Conservation (phyloP, 2,329 filamentous ascomycete species). For the Alternaria burnsii region DNA sequence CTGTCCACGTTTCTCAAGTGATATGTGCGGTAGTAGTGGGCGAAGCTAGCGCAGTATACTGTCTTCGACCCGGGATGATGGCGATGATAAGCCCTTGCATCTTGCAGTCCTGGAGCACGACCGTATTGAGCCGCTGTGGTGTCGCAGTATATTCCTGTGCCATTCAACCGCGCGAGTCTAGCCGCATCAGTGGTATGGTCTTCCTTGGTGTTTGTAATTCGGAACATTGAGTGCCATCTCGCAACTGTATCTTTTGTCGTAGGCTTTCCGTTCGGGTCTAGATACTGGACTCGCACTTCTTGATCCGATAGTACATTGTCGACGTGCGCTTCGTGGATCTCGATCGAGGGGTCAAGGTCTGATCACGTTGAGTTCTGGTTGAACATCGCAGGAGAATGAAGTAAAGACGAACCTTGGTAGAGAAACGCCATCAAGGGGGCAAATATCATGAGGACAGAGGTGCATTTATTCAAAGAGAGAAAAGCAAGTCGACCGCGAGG, state of each 20-base stretch:
- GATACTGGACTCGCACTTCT: background rate
- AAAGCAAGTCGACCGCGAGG: background rate
- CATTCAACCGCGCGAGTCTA: background rate
- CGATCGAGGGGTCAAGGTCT: background rate
- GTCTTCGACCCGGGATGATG: background rate
- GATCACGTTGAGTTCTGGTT: background rate
- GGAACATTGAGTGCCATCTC: background rate
- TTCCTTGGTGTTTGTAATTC: background rate
- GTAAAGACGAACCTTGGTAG: background rate
- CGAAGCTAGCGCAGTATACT: background rate
- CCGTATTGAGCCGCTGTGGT: background rate
- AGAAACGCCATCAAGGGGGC: background rate
- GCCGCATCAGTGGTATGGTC: background rate
- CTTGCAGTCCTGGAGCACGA: background rate
- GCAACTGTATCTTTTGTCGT: background rate
- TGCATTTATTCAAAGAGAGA: background rate
- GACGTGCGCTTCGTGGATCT: background rate
- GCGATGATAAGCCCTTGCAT: background rate
- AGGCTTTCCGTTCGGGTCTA: background rate
- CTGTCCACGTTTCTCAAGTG: no score
- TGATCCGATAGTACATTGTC: background rate
- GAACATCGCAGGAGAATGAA: background rate
- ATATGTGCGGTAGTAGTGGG: background rate
- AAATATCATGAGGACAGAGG: background rate
- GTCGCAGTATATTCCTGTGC: background rate